phyloP scores from a whole-genome alignment of 2,329 filamentous ascomycete species.

The Westerdykella ornata region DNA sequence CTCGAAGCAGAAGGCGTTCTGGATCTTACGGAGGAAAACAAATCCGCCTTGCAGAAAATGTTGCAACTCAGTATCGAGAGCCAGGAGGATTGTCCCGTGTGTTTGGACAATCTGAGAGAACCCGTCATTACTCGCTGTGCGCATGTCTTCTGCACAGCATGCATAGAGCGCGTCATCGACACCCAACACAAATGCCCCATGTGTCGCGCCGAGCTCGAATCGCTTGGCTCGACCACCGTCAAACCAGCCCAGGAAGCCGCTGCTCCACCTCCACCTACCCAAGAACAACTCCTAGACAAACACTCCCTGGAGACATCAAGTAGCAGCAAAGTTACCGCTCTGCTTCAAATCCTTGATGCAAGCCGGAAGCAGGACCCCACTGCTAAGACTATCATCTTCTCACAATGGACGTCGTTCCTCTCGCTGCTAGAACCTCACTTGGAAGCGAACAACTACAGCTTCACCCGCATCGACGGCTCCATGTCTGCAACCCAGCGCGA shows the following conservation, averaged over 20 bases:
- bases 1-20: constrained; percentile 63
- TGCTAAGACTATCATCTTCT: constrained; percentile 68
- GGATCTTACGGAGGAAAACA: constrained; percentile 64
- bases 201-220: constrained; percentile 63
- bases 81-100: constrained; percentile 77
- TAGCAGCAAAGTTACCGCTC: constrained; percentile 75
- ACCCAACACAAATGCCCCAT: constrained; percentile 76
- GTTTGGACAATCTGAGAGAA: constrained; percentile 62
- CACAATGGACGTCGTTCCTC: constrained; percentile 70
- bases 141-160: constrained; percentile 68
- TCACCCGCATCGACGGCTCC: constrained; percentile 69
- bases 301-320: constrained; percentile 46
- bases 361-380: constrained; percentile 51
- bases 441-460: constrained; percentile 53
- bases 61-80: constrained; percentile 70
- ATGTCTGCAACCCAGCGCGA: constrained; percentile 70
- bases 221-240: constrained; percentile 49
- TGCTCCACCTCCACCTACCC: constrained; percentile 13
- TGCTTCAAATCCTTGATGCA: constrained; percentile 68
- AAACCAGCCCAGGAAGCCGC: constrained; percentile 54
- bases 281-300: constrained; percentile 46
- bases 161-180: constrained; percentile 68
- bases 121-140: constrained; percentile 82
- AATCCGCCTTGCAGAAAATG: constrained; percentile 64
- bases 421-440: constrained; percentile 66